Evolutionary conservation across 1,284 basidiomycete species (phyloP), one percentile per base, ranked within the genome.

Genomic region (Austroboletus novae-zelandiae): DNA sequence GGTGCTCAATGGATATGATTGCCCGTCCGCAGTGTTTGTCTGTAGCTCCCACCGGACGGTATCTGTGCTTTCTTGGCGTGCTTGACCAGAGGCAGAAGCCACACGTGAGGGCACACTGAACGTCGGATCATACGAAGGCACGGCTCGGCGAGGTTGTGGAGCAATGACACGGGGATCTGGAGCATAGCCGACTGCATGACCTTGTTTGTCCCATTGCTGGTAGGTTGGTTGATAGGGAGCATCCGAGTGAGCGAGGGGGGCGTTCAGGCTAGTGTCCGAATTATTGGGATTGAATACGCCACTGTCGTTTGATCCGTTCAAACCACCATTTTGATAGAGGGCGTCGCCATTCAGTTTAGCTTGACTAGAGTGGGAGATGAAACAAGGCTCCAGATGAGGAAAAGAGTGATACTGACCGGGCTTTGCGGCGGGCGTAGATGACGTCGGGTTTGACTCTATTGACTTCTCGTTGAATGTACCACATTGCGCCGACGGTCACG

Each of bases 381-480:
- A 49, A 46, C 29, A 35, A 40, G 0, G 20, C 27, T n/a, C 34
- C 39, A 50, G 35, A 18, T 27, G 10, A 14, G 3, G 4, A 43
- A 42, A 2, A 11, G 2, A 8, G 34, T 3, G 23, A 13, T 8
- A 69, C 74, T 55, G 52, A 83, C 79, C 83, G 74, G 23, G 80
- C 83, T 69, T 81, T 90, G 51, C 91, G 80, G 41, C 86, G 76
- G 35, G 79, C 79, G 50, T 89, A 83, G 62, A 95, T 85, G 9
- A 96, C 82, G 1, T 71, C 65, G 0, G 87, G 81, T 58, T 92
- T 88, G 25, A 82, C 86, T 58, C 80, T 74, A 62, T 86, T 81
- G 83, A 96, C 92, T 68, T 84, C 69, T 47, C 68, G 73, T 60
- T 82, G 83, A 60, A 96, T 89, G 66, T 89, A 96, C 84, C 89